A percentile compares a stretch with the other conserved stretches of the same genome.
Conservation (phyloP, 2,329 filamentous ascomycete genomes). For the Plenodomus lindquistii region DNA sequence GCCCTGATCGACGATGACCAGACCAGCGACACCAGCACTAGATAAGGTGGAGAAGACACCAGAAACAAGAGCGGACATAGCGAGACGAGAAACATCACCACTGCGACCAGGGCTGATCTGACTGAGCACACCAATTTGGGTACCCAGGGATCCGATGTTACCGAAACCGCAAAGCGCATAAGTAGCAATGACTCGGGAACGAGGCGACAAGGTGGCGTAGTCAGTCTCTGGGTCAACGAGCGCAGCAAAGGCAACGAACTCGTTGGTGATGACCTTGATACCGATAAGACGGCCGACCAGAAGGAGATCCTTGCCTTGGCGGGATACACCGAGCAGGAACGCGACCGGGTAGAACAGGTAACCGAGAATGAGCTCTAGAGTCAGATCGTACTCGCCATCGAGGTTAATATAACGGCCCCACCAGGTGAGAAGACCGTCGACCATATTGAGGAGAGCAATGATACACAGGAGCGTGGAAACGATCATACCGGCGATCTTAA, state of each 20-base stretch:
- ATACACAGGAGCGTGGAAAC: conserved; percentile 79
- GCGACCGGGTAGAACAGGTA: conserved; percentile 79
- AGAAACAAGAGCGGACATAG: conserved; percentile 74
- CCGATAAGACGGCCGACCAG: conserved; percentile 80
- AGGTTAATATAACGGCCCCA: conserved; percentile 81
- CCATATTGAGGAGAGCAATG: conserved; percentile 72
- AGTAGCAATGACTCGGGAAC: conserved; percentile 79
- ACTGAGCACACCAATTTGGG: conserved; percentile 84
- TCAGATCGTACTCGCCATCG: conserved; percentile 66
- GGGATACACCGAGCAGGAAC: conserved; percentile 79
- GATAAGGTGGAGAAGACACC: conserved; percentile 80
- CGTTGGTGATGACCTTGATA: conserved; percentile 83
- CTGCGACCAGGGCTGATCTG: conserved; percentile 76
- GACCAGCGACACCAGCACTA: conserved; percentile 61
- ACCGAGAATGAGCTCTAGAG: conserved; percentile 74
- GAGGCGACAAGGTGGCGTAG: conserved; percentile 65
- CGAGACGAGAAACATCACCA: conserved; percentile 75
- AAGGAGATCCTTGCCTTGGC: conserved; percentile 62
- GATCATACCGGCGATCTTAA: conserved; percentile 87
- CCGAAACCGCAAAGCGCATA: conserved; percentile 78
- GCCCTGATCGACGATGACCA: conserved; percentile 58
- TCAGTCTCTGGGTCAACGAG: conserved; percentile 56
- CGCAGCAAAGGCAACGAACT: conserved; percentile 72
- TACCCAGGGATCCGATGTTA: conserved; percentile 85
- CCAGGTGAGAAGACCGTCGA: conserved; percentile 80